Evolutionary conservation across 148 eudicot genomes (phyloP), one percentile per base, ranked within the genome.

Genomic region (Hydrangea macrophylla): DNA sequence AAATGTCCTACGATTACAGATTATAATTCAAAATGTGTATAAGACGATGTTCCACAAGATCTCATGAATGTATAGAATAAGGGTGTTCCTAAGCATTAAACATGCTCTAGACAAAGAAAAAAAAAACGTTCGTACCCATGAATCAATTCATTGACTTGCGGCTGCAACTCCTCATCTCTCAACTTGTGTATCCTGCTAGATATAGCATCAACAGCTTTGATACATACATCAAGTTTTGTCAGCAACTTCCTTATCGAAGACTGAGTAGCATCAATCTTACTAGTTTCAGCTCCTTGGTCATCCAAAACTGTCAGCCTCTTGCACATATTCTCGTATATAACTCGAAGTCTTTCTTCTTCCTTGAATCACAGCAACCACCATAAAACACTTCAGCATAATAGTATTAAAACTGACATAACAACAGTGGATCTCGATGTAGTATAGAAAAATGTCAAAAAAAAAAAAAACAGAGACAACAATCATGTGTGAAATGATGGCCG

Each of bases 161-260:
- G 98, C 62, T 84, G 97, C 79, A 94, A 71, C 61, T 94, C 98
- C 60, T 88, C 84, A 70, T 94, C 98, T 75, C 98, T 83, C 69
- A 94, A 71, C 71, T 82, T 84, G 78, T 94, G 96, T 78, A 90
- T 90, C 75, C 90, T 84, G 73, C 67, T 79, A 45, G 96, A 83
- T 68, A 90, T 85, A 53, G 92, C 70, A 79, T 85, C 90, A 33
- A 94, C 90, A 48, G 92, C 79, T 85, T 75, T 85, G 64, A 94
- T 76, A 64, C 89, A 86, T 61, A 94, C 86, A 69, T 85, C 79
- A 58, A 94, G 81, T 80, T 81, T 87, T 60, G 91, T 94, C 68
- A 82, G 74, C 73, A 84, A 69, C 79, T 79, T 86, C 70, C 89
- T 82, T 59, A 88, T 75, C 44, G 84, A 78, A 72, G 83, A 82